Percentiles rank a stretch among this genome's conserved stretches.
These are phyloP conservation scores for Hyphodiscus hymeniophilus DNA, from an alignment of 495 filamentous ascomycete genomes.

Conservation along the genomic window DNA sequence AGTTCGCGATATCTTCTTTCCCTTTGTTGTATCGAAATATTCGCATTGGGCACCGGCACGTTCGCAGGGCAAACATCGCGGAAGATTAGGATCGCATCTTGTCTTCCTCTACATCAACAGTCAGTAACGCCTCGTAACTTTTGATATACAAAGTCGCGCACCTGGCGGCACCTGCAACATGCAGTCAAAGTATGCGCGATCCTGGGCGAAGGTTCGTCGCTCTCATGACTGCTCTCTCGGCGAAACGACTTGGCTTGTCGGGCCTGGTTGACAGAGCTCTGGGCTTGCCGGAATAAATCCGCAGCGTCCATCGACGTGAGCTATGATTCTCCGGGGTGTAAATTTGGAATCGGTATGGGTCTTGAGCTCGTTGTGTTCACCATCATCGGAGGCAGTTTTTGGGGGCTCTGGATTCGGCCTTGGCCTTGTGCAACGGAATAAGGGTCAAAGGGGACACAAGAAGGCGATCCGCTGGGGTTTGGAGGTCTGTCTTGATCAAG, in stretches of 20 bases:
- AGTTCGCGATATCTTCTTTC: slow-evolving; percentile 65
- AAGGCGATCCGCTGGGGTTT: neutral
- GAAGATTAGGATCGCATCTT: slow-evolving; percentile 83
- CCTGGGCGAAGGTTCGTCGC: slow-evolving; percentile 40
- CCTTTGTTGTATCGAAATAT: slow-evolving; percentile 82
- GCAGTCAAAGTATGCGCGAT: slow-evolving; percentile 82
- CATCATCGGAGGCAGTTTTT: slow-evolving; percentile 12
- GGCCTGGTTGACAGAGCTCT: slow-evolving; percentile 31
- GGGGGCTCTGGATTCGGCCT: neutral
- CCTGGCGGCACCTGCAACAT: slow-evolving; percentile 78
- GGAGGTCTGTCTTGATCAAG: slow-evolving; percentile 3
- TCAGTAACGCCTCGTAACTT: neutral
- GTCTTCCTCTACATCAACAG: slow-evolving; percentile 66
- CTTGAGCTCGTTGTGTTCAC: slow-evolving; percentile 10
- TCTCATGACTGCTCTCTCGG: slow-evolving; percentile 27
- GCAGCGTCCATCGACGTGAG: slow-evolving; percentile 37
- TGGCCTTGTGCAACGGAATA: neutral
- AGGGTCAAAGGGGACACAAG: neutral
- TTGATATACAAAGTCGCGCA: slow-evolving; percentile 33
- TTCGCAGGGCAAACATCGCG: slow-evolving; percentile 87
- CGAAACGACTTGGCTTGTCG: slow-evolving; percentile 26
- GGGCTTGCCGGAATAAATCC: slow-evolving; percentile 40
- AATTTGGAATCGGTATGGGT: slow-evolving; percentile 1
- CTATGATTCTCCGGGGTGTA: neutral
- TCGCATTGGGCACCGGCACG: slow-evolving; percentile 82